phyloP scores from a whole-genome alignment of 495 filamentous ascomycete genomes.

The Letharia lupina region DNA sequence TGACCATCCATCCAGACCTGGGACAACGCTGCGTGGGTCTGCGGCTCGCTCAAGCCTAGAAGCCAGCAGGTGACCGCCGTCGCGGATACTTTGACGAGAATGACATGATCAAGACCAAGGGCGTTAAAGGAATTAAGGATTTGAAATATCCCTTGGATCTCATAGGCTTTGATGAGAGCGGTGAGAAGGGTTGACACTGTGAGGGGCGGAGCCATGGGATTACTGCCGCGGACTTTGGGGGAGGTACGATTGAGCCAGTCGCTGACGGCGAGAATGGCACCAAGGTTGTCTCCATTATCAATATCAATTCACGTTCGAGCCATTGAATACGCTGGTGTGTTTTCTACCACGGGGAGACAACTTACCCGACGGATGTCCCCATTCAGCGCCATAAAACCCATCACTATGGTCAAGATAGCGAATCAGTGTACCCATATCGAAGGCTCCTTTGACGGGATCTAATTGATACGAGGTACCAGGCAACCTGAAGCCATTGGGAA shows the following conservation, averaged over 20 bases:
- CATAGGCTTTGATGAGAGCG: constrained; percentile 40
- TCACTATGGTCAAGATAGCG: constrained; percentile 43
- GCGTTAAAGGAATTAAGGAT: constrained; percentile 36
- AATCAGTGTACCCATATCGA: constrained; percentile 37
- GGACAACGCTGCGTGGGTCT: constrained; percentile 33
- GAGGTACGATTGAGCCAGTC: constrained; percentile 31
- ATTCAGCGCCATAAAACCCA: constrained; percentile 36
- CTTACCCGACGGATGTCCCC: constrained; percentile 43
- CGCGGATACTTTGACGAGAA: constrained; percentile 40
- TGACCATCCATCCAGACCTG: constrained; percentile 38
- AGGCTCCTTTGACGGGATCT: constrained; percentile 37
- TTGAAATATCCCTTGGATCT: constrained; percentile 40
- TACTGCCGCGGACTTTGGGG: too few relatives aligned
- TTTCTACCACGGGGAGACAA: too few relatives aligned
- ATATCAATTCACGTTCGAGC: too few relatives aligned
- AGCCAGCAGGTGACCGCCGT: constrained; percentile 34
- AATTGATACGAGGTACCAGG: constrained; percentile 34
- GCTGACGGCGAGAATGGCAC: constrained; percentile 34
- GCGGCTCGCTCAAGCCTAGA: constrained; percentile 29
- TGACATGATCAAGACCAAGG: constrained; percentile 38
- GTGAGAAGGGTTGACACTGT: constrained; percentile 29
- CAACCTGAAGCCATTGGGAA: constrained; percentile 34
- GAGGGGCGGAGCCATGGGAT: constrained; percentile 11
- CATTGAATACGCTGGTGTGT: too few relatives aligned
- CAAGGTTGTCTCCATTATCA: constrained; percentile 33